Base-by-base conservation (phyloP, 2,329 filamentous ascomycete species). In the Penicillium freii region DNA sequence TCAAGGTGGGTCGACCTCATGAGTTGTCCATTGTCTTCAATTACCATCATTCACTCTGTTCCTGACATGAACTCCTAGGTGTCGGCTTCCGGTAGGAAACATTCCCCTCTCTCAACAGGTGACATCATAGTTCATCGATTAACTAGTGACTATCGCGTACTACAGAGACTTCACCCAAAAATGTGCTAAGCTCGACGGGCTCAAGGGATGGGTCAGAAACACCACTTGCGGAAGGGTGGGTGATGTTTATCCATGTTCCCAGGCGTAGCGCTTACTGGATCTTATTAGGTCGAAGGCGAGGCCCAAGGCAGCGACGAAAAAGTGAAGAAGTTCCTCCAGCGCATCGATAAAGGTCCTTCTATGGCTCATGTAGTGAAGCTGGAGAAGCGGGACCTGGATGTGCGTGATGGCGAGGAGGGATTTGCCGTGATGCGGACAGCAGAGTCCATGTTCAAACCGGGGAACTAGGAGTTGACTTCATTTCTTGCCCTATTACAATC, bases 231-330 rank as follows among this genome's bases (percentile, higher is more conserved):
- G 76, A 61, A 74, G 74, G 65, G 79, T 80, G 46, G 9, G 72
- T 60, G n/a, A 29, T 44, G 39, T 46, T 49, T 62, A n/a, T 23
- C 29, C 29, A 7, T 29, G 27, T 25, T 10, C 6, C 51, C 46
- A 36, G 36, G 17, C 19, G 42, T 36, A 17, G 5, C 19, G 13
- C 54, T 42, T 11, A 57, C 44, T 44, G 3, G 50, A 31, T 42
- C 19, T 31, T 21, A 43, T 55, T 63, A 96, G 91, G 92, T 97
- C 46, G 86, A 91, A 69, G 93, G 93, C 27, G 92, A 97, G 76
- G 92, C 88, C 5, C 93, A 97, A 72, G 92, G 91, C 31, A 80
- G 83, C 2, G 81, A 86, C 1, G 81, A 85, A 0, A 75, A 82
- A 2, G 72, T 97, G 27, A 75, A 85, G 51, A 83, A 85, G 54